Evolutionary conservation across 495 filamentous ascomycete genomes (phyloP), one percentile per base, ranked within the genome.

Genomic region (Wilcoxina mikolae): DNA sequence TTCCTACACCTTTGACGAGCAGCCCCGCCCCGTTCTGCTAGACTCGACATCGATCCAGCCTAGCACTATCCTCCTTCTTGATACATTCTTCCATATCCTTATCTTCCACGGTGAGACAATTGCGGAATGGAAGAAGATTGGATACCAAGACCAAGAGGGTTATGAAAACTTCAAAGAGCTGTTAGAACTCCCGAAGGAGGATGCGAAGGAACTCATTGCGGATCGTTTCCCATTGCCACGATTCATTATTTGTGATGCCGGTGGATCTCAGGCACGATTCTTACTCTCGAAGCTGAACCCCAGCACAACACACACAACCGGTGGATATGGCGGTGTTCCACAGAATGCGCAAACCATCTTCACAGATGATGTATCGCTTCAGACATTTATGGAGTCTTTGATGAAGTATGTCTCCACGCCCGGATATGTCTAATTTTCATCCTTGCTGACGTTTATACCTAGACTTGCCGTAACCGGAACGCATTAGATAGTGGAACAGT

Each of bases 11-110:
- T 85, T 96, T 61, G 90, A 96, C 55, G 90, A 96, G 56, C 87
- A 86, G 20, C 79, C 84, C 56, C 79, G 87, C 56, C 89, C 93
- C 1, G 93, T 99, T 25, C 71, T 99, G 18, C 76, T 99, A 28
- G 93, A 99, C 68, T 96, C 91, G 17, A 88, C 87, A 35, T 93
- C 85, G 20, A 96, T 99, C 61, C 90, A 95, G 61, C 84, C 89
- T 12, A 82, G 87, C 20, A 90, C 94, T 57, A 89, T 96, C 57
- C 79, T 99, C 45, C 80, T 99, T 11, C 80, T 99, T 33, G 93
- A 99, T 62, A 95, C 89, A 15, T 99, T 96, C 74, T 99, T 99
- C 81, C 93, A 96, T 67, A 96, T 99, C 56, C 80, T 99, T 49
- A 99, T 99, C 58, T 96, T 95, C 78, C 85, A 96, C 65, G 93